Conservation (phyloP, 257 asterid genomes). For the Cinchona pubescens region DNA sequence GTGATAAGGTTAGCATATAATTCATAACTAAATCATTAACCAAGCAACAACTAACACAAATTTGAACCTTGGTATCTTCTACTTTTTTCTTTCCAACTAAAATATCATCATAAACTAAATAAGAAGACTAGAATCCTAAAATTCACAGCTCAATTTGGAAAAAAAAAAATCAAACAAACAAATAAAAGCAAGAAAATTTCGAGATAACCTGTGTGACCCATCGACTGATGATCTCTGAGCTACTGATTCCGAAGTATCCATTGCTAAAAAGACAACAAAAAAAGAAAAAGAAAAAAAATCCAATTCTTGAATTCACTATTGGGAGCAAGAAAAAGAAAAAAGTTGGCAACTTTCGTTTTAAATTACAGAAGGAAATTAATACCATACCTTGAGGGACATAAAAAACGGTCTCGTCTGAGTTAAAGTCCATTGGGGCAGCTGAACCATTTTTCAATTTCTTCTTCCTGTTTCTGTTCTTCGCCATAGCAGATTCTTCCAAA, state of each 20-base stretch:
- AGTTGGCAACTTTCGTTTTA: background rate
- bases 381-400: conserved; percentile 39
- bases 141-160: no score
- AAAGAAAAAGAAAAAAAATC: background rate
- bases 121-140: no score
- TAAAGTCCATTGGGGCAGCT: conserved; percentile 34
- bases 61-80: no score
- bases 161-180: no score
- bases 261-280: conserved; percentile 28
- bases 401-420: conserved; percentile 8
- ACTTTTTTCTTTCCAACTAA: no score
- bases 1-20: no score
- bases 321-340: background rate
- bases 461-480: conserved; percentile 59
- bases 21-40: no score
- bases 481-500: conserved; percentile 30
- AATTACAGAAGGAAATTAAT: background rate
- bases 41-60: no score
- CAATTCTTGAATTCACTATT: background rate
- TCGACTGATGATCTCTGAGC: conserved; percentile 24
- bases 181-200: background rate
- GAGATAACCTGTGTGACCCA: conserved; percentile 38
- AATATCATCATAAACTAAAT: no score
- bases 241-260: conserved; percentile 58
- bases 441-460: conserved; percentile 30